Percentiles rank a stretch among this genome's conserved stretches.
Evolutionary conservation across 2,329 filamentous ascomycete genomes (phyloP).

Genomic region (Fusarium scirpi): DNA sequence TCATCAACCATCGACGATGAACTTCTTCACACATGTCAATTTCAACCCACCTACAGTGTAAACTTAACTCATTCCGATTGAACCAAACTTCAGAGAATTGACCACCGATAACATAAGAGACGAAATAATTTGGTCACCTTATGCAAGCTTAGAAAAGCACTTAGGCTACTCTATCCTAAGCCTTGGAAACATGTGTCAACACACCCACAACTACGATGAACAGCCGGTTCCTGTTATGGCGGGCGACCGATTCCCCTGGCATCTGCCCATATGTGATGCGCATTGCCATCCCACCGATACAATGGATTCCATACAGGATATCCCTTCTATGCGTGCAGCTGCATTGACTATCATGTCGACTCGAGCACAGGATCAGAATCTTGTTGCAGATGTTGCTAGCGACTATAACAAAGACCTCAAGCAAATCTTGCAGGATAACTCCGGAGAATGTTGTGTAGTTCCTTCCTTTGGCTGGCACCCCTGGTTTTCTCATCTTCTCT

Average conservation of each 20-base stretch:
- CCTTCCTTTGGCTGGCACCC: slow-evolving; percentile 90
- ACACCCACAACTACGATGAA: slow-evolving; percentile 15
- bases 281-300: slow-evolving; percentile 89
- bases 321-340: slow-evolving; percentile 74
- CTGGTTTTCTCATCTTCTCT: slow-evolving; percentile 86
- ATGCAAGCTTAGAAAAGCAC: neutral
- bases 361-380: slow-evolving; percentile 77
- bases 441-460: slow-evolving; percentile 52
- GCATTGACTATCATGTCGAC: slow-evolving; percentile 82
- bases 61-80: neutral
- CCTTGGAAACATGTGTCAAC: slow-evolving; percentile 22
- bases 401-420: slow-evolving; percentile 57
- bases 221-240: neutral
- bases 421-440: neutral
- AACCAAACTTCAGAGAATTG: too few species aligned
- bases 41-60: neutral
- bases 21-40: slow-evolving; percentile 2
- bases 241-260: slow-evolving; percentile 70
- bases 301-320: slow-evolving; percentile 68
- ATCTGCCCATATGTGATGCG: slow-evolving; percentile 78
- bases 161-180: neutral
- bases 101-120: neutral
- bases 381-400: slow-evolving; percentile 73
- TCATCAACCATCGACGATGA: slow-evolving; percentile 14
- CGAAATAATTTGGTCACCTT: neutral